Base-by-base conservation (phyloP, 1,284 basidiomycete genomes). In the Moesziomyces antarcticus region DNA sequence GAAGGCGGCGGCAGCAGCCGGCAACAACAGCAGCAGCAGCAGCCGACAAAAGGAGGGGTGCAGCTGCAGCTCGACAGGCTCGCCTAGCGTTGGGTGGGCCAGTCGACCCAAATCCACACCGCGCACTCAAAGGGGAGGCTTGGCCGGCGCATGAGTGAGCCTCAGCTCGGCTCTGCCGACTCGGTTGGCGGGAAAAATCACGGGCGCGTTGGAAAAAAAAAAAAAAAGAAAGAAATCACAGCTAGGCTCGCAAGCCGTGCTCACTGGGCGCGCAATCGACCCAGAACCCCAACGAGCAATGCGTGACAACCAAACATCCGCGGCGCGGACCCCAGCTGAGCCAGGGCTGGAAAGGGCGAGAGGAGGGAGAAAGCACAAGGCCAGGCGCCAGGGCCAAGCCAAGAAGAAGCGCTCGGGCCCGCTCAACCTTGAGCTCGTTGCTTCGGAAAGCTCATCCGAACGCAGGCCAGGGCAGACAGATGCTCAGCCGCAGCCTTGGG, bases 41-140 rank as follows among this genome's bases (percentile, higher is more conserved):
- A 48, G 27, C 27, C 30, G 16, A 18, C 30, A n/a, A n/a, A 50
- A 27, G 48, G 37, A 50, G 37, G 48, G 48, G 48, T 50, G 48
- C 48, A 40, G 48, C 48, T 40, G 35, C 48, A 48, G 25, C 21
- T 11, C 33, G 47, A 48, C 47, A 40, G 37, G 37, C 37, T 40
- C 37, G 37, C 37, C 37, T 40, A 40, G 37, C 37, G 16, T 11
- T 14, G 37, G 11, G 16, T 40, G 30, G 30, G 11, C 3, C 11
- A 33, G 13, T 33, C 30, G 30, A 33, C 11, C 30, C 30, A 33
- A 33, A 33, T 33, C 30, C 30, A 33, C 30, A 11, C 10, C 10
- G 30, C 30, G 30, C 30, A 10, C 30, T 33, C 10, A 3, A 10
- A 27, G 25, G 5, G 30, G 10, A 2, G 30, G 13, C 10, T 13